Conservation (phyloP, 805 yeast genomes). For the Tetrapisispora iriomotensis region DNA sequence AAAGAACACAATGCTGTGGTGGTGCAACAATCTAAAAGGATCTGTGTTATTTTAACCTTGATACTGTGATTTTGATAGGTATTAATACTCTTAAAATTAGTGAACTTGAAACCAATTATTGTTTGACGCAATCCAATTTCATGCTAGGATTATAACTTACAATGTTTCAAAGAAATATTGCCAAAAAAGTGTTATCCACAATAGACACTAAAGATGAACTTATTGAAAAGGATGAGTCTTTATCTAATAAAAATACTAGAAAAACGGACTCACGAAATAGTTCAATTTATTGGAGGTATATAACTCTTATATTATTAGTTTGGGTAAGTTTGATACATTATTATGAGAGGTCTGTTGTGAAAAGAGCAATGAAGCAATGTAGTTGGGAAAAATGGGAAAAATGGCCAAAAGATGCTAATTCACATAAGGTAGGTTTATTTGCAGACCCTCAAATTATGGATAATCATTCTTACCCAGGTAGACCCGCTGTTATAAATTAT, state of each 20-base stretch:
- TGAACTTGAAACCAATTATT: no score
- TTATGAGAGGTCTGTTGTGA: conserved; percentile 45
- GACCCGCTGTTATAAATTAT: conserved; percentile 41
- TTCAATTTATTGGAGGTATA: conserved; percentile 17
- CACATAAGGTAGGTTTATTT: conserved; percentile 49
- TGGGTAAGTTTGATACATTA: conserved; percentile 43
- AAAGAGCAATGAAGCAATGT: conserved; percentile 37
- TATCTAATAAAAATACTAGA: not conserved
- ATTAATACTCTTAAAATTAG: no score
- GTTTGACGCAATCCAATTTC: no score
- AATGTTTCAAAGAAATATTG: conserved; percentile 1
- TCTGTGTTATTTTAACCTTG: no score
- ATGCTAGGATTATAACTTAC: no score
- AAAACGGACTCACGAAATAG: not conserved
- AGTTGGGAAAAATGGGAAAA: conserved; percentile 61
- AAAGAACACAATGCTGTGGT: no score
- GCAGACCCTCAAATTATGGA: conserved; percentile 97
- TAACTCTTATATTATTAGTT: conserved; percentile 20
- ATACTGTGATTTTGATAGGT: no score
- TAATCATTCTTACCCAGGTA: conserved; percentile 71
- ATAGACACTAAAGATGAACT: not conserved
- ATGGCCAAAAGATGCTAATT: conserved; percentile 35
- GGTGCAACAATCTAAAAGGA: no score
- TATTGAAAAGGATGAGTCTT: not conserved
- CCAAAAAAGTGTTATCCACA: not conserved